Conservation (phyloP, 2,329 filamentous ascomycete species). For the Diplocarpon rosae region DNA sequence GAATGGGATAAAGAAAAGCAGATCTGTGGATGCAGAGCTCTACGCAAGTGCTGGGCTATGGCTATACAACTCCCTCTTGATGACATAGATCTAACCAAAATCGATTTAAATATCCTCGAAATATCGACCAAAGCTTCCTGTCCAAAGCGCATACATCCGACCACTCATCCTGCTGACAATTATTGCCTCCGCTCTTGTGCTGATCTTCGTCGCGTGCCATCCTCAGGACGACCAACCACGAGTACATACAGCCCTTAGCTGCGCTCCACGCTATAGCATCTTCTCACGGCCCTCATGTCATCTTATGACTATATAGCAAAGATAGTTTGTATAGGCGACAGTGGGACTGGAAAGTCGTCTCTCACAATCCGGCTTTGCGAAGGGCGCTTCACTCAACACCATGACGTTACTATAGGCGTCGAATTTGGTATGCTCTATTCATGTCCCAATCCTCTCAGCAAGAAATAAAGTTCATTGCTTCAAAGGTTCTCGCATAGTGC, state of each 20-base stretch:
- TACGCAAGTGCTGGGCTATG: neutral
- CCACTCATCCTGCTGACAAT: neutral
- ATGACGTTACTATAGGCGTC: constrained; percentile 64
- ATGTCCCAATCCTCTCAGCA: constrained; percentile 51
- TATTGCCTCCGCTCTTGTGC: neutral
- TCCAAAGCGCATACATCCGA: neutral
- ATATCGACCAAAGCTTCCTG: neutral
- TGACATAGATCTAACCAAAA: neutral
- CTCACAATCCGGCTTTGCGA: constrained; percentile 93
- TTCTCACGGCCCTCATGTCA: constrained; percentile 34
- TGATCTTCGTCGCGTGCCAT: constrained; percentile 7
- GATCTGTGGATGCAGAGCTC: neutral
- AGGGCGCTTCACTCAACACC: constrained; percentile 84
- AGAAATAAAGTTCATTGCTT: constrained; percentile 76
- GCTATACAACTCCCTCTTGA: too few species aligned
- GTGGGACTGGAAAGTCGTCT: constrained; percentile 88
- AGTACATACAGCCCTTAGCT: neutral
- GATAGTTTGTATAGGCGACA: constrained; percentile 94
- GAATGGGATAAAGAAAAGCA: constrained; percentile 1
- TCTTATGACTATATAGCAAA: constrained; percentile 97
- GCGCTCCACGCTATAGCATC: constrained; percentile 6
- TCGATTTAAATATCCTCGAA: neutral
- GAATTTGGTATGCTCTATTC: constrained; percentile 29
- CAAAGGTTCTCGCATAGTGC: constrained; percentile 67
- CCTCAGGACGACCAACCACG: neutral